Evolutionary conservation across 768 basidiomycete genomes (phyloP).

Genomic region (Leccinum sublutescens): DNA sequence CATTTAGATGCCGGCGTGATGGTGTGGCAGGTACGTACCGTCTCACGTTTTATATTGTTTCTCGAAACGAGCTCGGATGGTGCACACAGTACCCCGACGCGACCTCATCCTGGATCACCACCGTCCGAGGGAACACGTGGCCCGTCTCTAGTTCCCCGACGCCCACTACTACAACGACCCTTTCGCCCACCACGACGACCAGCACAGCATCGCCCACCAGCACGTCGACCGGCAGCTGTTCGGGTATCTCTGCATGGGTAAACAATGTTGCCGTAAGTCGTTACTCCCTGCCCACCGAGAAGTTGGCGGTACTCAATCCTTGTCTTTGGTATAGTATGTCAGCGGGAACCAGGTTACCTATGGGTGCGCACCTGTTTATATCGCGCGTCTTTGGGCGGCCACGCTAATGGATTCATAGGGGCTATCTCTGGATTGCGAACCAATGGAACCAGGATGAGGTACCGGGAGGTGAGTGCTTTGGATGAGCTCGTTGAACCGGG

Average conservation of each 20-base stretch:
- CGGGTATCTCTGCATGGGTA: conserved; percentile 44
- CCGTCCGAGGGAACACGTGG: conserved; percentile 39
- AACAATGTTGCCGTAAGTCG: conserved; percentile 36
- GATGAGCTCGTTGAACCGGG: not conserved
- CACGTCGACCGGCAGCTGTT: conserved; percentile 35
- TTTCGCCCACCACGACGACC: not conserved
- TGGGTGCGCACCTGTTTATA: conserved; percentile 27
- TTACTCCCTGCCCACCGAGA: not conserved
- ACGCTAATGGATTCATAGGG: conserved; percentile 27
- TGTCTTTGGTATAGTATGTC: conserved; percentile 34
- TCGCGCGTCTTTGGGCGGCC: too few species aligned
- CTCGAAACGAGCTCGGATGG: not conserved
- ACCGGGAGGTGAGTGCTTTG: conserved; percentile 25
- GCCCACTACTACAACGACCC: not conserved
- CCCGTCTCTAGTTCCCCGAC: conserved; percentile 21
- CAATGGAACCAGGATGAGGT: conserved; percentile 45
- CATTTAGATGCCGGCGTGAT: conserved; percentile 38
- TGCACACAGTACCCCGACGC: conserved; percentile 37
- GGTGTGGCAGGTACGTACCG: conserved; percentile 40
- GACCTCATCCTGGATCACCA: conserved; percentile 37
- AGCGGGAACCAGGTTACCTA: conserved; percentile 43
- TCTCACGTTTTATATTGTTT: not conserved
- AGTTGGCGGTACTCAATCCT: not conserved
- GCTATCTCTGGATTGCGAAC: conserved; percentile 48
- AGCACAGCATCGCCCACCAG: conserved; percentile 22